Evolutionary conservation across 169 alveolate genomes (phyloP), one percentile per base, ranked within the genome.

Genomic region (Plasmodium sp.): DNA sequence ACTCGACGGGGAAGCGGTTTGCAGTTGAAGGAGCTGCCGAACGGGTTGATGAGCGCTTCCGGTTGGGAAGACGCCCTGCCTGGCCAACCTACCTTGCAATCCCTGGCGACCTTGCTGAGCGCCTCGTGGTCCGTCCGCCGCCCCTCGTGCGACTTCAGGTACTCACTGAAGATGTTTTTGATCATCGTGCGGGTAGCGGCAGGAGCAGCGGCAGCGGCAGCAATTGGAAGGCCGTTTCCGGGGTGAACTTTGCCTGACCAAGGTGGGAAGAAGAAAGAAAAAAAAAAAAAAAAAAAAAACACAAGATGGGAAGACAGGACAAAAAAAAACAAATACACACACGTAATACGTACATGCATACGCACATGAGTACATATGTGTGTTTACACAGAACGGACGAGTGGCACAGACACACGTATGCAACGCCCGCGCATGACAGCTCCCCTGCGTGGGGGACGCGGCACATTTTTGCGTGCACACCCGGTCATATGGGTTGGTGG

Each of bases 121-220:
- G 27, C 6, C 43, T 84, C 58, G 5, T 43, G 58, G n/a, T 62
- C 81, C 80, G 16, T 16, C 14, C 54, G 51, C 41, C 80, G 31
- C 18, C 48, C n/a, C n/a, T 84, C 93, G 34, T 62, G 58, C 22
- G 73, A 51, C 62, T 84, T 84, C 33, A 84, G 80, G 18, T 84
- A 84, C 34, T 84, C 84, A 34, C 67, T 84, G 22, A 84, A 84
- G 16, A 84, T 84, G 14, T 84, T 84, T 74, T 84, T 84, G 10
- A 84, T 74, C 93, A 84, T 84, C n/a, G 43, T 84, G 41, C 41
- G 5, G 18, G 56, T 34, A 58, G 54, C 58, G 73, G 5, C 33
- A 4, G 33, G 34, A n/a, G 33, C 27, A 39, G 45, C 9, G 5
- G n/a, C n/a, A 2, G n/a, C n/a, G 12, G 6, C 5, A 9, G 4